phyloP scores from a whole-genome alignment of 2,329 filamentous ascomycete genomes.

The Sporothrix pseudoabietina region DNA sequence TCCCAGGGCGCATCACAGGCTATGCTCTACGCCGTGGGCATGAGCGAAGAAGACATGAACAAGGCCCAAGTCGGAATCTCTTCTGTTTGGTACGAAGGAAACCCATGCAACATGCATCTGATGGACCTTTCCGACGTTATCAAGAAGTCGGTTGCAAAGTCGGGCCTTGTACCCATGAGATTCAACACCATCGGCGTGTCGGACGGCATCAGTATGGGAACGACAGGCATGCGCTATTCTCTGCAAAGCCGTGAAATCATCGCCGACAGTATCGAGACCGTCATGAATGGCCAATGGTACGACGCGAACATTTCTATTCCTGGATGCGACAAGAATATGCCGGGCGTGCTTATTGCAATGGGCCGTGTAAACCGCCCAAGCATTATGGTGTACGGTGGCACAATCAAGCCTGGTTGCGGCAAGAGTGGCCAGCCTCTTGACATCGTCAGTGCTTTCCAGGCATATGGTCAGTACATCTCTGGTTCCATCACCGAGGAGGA shows the following conservation, averaged over 20 bases:
- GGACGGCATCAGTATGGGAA: conserved; percentile 98
- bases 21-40: conserved; percentile 95
- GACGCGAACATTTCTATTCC: conserved; percentile 96
- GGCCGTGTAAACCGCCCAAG: conserved; percentile 90
- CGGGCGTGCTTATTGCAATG: conserved; percentile 89
- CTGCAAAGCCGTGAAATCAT: conserved; percentile 95
- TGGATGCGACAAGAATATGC: conserved; percentile 99
- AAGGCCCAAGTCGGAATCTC: conserved; percentile 98
- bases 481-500: conserved; percentile 89
- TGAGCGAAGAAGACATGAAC: conserved; percentile 83
- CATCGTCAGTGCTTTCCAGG: conserved; percentile 96
- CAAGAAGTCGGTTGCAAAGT: conserved; percentile 61
- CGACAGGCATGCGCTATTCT: conserved; percentile 83
- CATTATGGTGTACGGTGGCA: conserved; percentile 97
- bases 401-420: conserved; percentile 88
- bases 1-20: conserved; percentile 97
- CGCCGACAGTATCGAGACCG: conserved; percentile 96
- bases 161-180: conserved; percentile 87
- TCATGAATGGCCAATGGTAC: conserved; percentile 99
- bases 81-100: conserved; percentile 96
- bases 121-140: conserved; percentile 84
- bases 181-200: conserved; percentile 99
- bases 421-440: conserved; percentile 76
- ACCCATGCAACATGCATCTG: conserved; percentile 99
- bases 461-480: conserved; percentile 91